A percentile compares a stretch with the other conserved stretches of the same genome.
Conservation (phyloP, 1,284 basidiomycete species). For the Melampsora medusae region DNA sequence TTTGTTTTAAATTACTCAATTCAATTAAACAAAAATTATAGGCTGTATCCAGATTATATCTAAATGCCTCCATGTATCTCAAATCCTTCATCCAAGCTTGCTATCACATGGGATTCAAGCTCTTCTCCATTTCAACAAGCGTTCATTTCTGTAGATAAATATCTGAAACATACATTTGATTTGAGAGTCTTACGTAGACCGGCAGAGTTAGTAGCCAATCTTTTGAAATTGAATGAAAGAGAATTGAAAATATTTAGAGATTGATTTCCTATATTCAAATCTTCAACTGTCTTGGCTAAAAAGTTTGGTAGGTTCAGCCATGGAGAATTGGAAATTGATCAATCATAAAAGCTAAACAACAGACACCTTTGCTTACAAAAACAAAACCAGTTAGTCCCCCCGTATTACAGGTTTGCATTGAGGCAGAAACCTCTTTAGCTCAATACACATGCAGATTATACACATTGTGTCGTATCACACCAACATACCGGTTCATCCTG, state of each 20-base stretch:
- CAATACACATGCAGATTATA: too few relatives aligned
- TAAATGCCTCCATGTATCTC: background rate
- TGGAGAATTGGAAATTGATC: conserved; percentile 28
- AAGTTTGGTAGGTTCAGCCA: conserved; percentile 30
- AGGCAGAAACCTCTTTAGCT: too few relatives aligned
- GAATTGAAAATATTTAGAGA: conserved; percentile 17
- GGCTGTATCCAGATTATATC: conserved; percentile 14
- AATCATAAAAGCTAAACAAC: too few relatives aligned
- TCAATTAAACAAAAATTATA: conserved; percentile 20
- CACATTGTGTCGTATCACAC: too few relatives aligned
- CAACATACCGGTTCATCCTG: too few relatives aligned
- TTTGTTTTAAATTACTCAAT: conserved; percentile 16
- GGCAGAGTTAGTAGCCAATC: conserved; percentile 20
- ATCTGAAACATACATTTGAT: conserved; percentile 35
- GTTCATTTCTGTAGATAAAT: conserved; percentile 31
- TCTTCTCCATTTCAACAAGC: conserved; percentile 29
- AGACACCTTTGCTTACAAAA: too few relatives aligned
- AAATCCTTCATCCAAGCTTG: background rate
- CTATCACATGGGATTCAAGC: conserved; percentile 10
- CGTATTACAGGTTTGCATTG: too few relatives aligned
- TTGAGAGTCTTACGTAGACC: conserved; percentile 26
- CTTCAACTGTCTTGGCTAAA: conserved; percentile 12
- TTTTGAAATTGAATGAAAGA: conserved; percentile 7
- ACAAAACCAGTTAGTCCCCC: too few relatives aligned
- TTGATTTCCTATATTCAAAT: conserved; percentile 11